Base-by-base conservation (phyloP, 306 rosid species). In the Comarum palustre region DNA sequence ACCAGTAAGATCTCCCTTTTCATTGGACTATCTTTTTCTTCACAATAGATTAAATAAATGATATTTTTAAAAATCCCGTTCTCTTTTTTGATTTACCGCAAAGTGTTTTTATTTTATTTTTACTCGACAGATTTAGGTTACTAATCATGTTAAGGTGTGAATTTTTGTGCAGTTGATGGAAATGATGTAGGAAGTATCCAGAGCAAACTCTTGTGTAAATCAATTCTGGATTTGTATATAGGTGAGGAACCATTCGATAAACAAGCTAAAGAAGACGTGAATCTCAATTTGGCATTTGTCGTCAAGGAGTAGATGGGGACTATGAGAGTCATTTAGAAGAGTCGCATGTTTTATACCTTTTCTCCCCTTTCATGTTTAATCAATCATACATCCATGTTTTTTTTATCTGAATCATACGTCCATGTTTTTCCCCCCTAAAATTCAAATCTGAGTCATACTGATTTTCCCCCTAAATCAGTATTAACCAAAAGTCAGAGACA, bases 171-270 rank as follows among this genome's bases (percentile, higher is more conserved):
- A 95, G 99, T 95, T 83, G 96, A 95, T 42, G 96, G 97, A 71
- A 82, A 91, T 52, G 96, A 95, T 76, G 92, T 95, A 78, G 97
- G 99, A 82, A 90, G 90, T 77, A 87, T 95, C 70, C 82, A 91
- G 81, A 95, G 97, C 79, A 86, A 87, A 78, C 82, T 90, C 43
- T 84, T 95, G 16, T 95, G 96, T 74, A 82, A 73, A 38, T 90
- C 93, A 25, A 75, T 95, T 65, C 77, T 95, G 75, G 97, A 94
- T 85, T 84, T 94, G 66, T 94, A 89, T 61, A 74, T 91, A 39
- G 99, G 99, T 22, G 91, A 94, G 74, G 96, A 89, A 63, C 83
- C 97, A 59, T 94, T 94, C 76, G 99, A 94, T 79, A 84, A 77
- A 74, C 83, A 88, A 73, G 97, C 97, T 83, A 89, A 91, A 83